Conservation (phyloP, 306 rosid species). For the Canavalia ensiformis region DNA sequence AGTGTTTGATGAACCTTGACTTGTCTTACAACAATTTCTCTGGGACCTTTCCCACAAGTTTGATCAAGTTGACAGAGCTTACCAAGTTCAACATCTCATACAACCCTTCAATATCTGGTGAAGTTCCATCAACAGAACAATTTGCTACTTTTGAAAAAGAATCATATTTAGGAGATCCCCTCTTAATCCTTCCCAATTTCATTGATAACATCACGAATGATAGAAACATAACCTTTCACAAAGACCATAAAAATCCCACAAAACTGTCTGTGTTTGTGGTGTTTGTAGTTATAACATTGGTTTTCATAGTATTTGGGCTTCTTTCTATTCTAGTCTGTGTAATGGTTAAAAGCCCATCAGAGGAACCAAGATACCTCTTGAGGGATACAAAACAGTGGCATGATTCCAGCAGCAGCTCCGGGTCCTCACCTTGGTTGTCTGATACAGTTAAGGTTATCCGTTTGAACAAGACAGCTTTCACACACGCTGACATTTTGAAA, state of each 20-base stretch:
- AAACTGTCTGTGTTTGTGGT: conserved; percentile 56
- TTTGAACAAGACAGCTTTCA: conserved; percentile 80
- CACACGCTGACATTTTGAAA: conserved; percentile 80
- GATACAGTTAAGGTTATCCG: conserved; percentile 80
- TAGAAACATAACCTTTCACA: not conserved
- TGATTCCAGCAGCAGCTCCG: conserved; percentile 63
- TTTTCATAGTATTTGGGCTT: conserved; percentile 61
- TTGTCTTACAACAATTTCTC: conserved; percentile 86
- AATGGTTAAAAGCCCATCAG: conserved; percentile 55
- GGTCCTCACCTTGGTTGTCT: conserved; percentile 77
- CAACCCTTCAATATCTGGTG: conserved; percentile 77
- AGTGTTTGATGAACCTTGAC: conserved; percentile 82
- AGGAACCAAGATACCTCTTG: conserved; percentile 59
- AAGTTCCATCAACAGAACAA: conserved; percentile 66
- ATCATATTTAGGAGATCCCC: conserved; percentile 79
- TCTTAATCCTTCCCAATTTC: conserved; percentile 66
- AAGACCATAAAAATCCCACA: conserved; percentile 31
- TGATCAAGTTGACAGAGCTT: conserved; percentile 66
- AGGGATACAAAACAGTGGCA: conserved; percentile 54
- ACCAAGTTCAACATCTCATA: conserved; percentile 92
- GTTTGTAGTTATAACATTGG: conserved; percentile 55
- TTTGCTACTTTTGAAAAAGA: conserved; percentile 73
- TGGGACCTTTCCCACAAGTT: conserved; percentile 76
- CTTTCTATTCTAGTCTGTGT: conserved; percentile 61
- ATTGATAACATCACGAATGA: conserved; percentile 44